Percentiles rank a stretch among this genome's conserved stretches.
Conservation (phyloP, 768 basidiomycete genomes). For the Amanita phalloides region DNA sequence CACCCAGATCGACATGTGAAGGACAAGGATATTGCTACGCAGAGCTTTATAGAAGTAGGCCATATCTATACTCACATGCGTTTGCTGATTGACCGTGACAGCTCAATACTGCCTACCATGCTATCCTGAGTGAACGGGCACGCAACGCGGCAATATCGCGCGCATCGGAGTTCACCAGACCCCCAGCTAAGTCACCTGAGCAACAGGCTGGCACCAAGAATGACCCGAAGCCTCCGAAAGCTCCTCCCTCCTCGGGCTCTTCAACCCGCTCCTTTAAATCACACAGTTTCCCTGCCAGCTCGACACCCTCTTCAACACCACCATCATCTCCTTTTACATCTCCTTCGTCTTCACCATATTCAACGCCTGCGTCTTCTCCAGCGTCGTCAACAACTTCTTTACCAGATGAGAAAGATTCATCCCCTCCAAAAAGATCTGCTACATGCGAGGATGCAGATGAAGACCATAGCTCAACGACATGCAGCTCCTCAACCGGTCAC, state of each 20-base stretch:
- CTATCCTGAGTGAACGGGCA: slow-evolving; percentile 28
- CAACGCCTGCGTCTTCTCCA: slow-evolving; percentile 8
- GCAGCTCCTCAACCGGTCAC: background rate
- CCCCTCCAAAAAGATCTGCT: background rate
- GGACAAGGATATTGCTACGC: slow-evolving; percentile 14
- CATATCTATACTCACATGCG: background rate
- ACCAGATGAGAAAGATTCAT: background rate
- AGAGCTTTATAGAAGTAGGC: slow-evolving; percentile 14
- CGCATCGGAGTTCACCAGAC: background rate
- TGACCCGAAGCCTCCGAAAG: background rate
- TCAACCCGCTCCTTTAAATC: slow-evolving; percentile 1
- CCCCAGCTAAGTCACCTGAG: background rate
- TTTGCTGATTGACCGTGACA: slow-evolving; percentile 11
- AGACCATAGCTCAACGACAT: background rate
- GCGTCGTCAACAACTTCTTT: slow-evolving; percentile 6
- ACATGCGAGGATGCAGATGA: slow-evolving; percentile 2
- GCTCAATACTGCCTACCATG: slow-evolving; percentile 41
- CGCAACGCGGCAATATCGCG: background rate
- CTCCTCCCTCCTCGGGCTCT: background rate
- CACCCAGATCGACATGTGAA: slow-evolving; percentile 18
- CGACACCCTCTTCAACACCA: slow-evolving; percentile 9
- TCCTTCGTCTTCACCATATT: slow-evolving; percentile 5
- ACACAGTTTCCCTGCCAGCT: background rate
- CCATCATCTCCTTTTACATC: slow-evolving; percentile 5
- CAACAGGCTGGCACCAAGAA: background rate